Base-by-base conservation (phyloP, 1,139 yeast genomes). In the Yamadazyma sp. region DNA sequence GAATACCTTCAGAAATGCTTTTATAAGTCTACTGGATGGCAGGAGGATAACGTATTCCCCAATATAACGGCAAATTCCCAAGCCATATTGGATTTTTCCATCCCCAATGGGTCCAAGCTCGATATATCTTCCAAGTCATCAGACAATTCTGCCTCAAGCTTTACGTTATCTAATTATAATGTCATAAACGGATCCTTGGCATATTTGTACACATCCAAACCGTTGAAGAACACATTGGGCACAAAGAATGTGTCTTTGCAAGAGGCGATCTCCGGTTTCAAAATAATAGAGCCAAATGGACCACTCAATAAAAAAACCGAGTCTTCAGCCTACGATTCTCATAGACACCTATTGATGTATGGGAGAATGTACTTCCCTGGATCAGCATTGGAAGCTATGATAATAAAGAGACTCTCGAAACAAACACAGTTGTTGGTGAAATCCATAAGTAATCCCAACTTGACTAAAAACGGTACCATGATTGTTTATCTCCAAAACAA, bases 341-440 rank as follows among this genome's bases (percentile, higher is more conserved):
- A 32, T 15, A 51, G 43, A 32, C 52, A 53, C 16, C 50, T 66
- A 2, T 54, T 71, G 24, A 47, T 69, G 17, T 92, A 88, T 56
- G 98, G 98, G 0, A 70, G 95, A 46, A 79, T 94, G 80, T 87
- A 84, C 54, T 81, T 92, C 48, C 98, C 98, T 0, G 87, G 89
- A 1, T 81, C 88, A 17, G 83, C 87, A 4, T 64, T 94, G 6
- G 98, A 92, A 58, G 96, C 96, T 1, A 83, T 92, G 94, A 54
- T 83, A 9, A 80, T 91, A 30, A 80, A 86, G 46, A 69, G 89
- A 41, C 53, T 88, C 30, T 64, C 84, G 3, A 62, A 74, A 14
- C 67, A 71, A 41, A 65, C 89, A 10, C 95, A 88, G 53, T 48
- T 88, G 24, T 64, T 85, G 37, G 64, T 88, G 23, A 87, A 86